A percentile compares a stretch with the other conserved stretches of the same genome.
phyloP scores from a whole-genome alignment of 176 grass and related monocot species.

The Aegilops sharonensis region DNA sequence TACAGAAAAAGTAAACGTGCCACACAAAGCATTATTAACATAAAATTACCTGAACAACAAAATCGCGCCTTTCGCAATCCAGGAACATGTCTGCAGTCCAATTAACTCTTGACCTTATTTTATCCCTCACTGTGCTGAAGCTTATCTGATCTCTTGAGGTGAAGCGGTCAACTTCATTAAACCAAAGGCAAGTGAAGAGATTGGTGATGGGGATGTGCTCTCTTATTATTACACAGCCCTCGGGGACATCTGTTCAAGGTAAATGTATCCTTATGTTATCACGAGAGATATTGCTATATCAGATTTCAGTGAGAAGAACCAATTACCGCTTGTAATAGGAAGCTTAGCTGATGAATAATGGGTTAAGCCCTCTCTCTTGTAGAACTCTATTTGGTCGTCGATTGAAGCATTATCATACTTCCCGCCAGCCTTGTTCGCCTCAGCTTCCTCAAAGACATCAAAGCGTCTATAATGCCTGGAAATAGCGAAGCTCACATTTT shows the following conservation, averaged over 20 bases:
- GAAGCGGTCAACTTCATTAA: slow-evolving; percentile 94
- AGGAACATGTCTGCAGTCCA: slow-evolving; percentile 94
- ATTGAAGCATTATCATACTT: slow-evolving; percentile 98
- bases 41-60: slow-evolving; percentile 85
- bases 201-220: slow-evolving; percentile 89
- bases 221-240: slow-evolving; percentile 94
- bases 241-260: slow-evolving; percentile 80
- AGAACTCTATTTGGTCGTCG: slow-evolving; percentile 92
- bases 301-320: not conserved
- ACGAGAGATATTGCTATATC: slow-evolving; percentile 17
- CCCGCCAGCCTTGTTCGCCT: slow-evolving; percentile 95
- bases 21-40: not conserved
- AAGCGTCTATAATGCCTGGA: slow-evolving; percentile 98
- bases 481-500: slow-evolving; percentile 81
- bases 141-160: slow-evolving; percentile 91
- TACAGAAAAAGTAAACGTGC: not conserved
- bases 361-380: slow-evolving; percentile 90
- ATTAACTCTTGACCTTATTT: slow-evolving; percentile 71
- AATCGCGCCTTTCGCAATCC: slow-evolving; percentile 94
- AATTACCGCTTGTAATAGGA: slow-evolving; percentile 93
- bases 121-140: slow-evolving; percentile 93
- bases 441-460: slow-evolving; percentile 97
- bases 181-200: slow-evolving; percentile 94
- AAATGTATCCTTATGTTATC: not conserved
- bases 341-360: slow-evolving; percentile 89